A percentile compares a stretch with the other conserved stretches of the same genome.
Evolutionary conservation across 805 yeast genomes (phyloP).

Genomic region (Pichia cephalocereana): DNA sequence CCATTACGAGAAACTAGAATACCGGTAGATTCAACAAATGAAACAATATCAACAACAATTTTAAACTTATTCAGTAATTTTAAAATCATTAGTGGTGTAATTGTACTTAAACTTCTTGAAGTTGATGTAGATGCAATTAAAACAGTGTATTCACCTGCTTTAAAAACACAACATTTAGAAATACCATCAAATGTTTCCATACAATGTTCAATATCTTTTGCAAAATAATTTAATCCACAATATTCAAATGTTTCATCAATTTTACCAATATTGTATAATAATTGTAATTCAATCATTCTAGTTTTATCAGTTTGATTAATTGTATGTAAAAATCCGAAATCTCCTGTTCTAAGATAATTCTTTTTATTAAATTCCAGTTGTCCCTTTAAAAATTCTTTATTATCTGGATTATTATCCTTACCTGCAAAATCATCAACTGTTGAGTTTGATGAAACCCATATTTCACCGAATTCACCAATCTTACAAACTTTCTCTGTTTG

Average conservation of each 20-base stretch:
- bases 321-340: conserved; percentile 83
- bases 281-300: conserved; percentile 45
- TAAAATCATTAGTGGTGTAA: conserved; percentile 78
- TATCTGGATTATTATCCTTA: conserved; percentile 20
- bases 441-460: conserved; percentile 92
- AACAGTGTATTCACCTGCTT: conserved; percentile 71
- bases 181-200: conserved; percentile 43
- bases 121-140: conserved; percentile 56
- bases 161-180: conserved; percentile 44
- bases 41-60: conserved; percentile 71
- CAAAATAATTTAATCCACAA: conserved; percentile 86
- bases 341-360: conserved; percentile 81
- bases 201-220: conserved; percentile 68
- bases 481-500: conserved; percentile 73
- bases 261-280: conserved; percentile 75
- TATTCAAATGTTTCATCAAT: conserved; percentile 85
- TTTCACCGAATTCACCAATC: conserved; percentile 92
- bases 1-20: conserved; percentile 67
- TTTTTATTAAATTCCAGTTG: conserved; percentile 50
- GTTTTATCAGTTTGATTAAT: conserved; percentile 33
- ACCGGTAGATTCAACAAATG: conserved; percentile 57
- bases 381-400: conserved; percentile 48
- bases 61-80: conserved; percentile 75
- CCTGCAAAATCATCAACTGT: conserved; percentile 57
- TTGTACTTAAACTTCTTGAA: conserved; percentile 48